Evolutionary conservation across 2,329 filamentous ascomycete genomes (phyloP), one percentile per base, ranked within the genome.

Genomic region (Thielaviopsis populi): DNA sequence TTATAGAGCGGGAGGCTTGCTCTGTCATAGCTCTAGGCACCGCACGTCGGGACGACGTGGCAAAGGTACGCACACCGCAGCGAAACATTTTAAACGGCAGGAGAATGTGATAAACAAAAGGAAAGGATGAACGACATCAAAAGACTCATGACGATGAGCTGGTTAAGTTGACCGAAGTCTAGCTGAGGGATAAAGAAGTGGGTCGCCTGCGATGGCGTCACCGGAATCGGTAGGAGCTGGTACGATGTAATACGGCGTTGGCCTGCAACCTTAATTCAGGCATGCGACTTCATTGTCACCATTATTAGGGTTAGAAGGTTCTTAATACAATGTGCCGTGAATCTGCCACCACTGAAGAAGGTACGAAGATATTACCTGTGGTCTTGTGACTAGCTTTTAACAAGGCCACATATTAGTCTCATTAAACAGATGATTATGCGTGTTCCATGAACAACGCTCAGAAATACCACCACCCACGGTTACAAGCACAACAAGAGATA

Each of bases 11-110:
- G 86, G 82, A 61, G 88, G 85, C 65, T 89, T 76, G 65, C 89
- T 87, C 74, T 95, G 91, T 33, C 88, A 88, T 71, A 84, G 84
- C 48, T 89, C 90, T 65, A 96, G 85, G 56, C 19, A 56, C 15
- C 68, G 76, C 74, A 66, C 83, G 80, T 69, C 79, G 75, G 66
- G 83, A 82, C 66, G 82, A 83, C 24, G 82, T 83, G 64, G 83
- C 80, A 70, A 94, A 86, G 67, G 83, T 81, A 70, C 87, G 83
- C 67, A 84, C 78, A 70, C 82, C 82, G 66, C 83, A 83, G 70
- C 85, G 82, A 69, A 90, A 84, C 88, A 91, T 91, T 56, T 60
- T 75, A 10, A 40, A 41, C 7, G 2, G 37, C n/a, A 43, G 37
- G 54, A 54, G n/a, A n/a, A 42, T 17, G 22, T 22, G 11, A 11